Evolutionary conservation across 305 asterid species (phyloP), one percentile per base, ranked within the genome.

Genomic region (Striga hermonthica): DNA sequence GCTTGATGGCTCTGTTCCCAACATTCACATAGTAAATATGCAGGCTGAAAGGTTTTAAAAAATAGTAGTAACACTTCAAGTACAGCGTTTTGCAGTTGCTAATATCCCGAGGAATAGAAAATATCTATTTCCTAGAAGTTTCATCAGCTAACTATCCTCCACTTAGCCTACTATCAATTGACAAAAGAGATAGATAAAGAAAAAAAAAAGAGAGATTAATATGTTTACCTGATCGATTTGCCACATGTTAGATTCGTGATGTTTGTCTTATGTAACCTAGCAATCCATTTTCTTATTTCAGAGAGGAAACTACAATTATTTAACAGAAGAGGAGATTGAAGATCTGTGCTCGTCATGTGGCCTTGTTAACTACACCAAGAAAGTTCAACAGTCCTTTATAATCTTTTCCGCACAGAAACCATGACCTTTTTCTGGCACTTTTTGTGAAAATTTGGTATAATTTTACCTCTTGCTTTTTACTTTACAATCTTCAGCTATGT

Each of bases 331-430:
- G 77, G 98, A 85, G 86, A 91, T 91, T 37, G 87, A 91, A 73
- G 97, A 87, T 71, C 70, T 91, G 73, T 84, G 86, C 75, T 74
- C 44, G 36, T 84, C 95, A 1, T 91, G 98, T 58, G 95, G 98
- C 64, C 86, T 91, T 45, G 37, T 85, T 65, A 87, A 85, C 72
- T 91, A 82, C 68, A 69, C 83, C 63, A 79, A 82, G 82, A 79
- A 77, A 72, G 73, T 91, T 62, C 82, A 84, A 62, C 82, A 82
- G 57, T 82, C 95, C 1, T 91, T 91, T 64, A 91, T 89, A 81
- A 81, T 89, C 72, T 91, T 89, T 65, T 87, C 97, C 44, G 95
- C 98, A 15, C 86, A 84, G 70, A 91, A 91, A 71, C 86, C 89
- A 47, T 89, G 81, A 88, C 44, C 36, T 31, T 62, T 4, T 34